A percentile compares a stretch with the other conserved stretches of the same genome.
These are phyloP conservation scores for Penicillium longicatenatum DNA, from an alignment of 495 filamentous ascomycete species.

Conservation along the genomic window DNA sequence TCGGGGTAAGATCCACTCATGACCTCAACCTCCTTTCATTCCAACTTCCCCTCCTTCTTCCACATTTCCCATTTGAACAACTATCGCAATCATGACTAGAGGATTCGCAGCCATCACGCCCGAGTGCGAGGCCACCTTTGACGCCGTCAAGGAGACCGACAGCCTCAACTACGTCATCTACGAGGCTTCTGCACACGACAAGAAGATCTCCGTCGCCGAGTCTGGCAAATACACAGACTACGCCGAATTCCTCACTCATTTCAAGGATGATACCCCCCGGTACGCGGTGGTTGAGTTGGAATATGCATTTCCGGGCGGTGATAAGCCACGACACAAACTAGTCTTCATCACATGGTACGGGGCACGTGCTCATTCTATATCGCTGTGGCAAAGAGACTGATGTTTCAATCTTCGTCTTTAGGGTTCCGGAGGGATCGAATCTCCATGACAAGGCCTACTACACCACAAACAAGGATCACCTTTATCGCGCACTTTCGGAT, in stretches of 20 bases:
- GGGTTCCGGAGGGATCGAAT: slow-evolving; percentile 24
- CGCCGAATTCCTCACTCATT: slow-evolving; percentile 17
- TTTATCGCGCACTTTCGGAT: slow-evolving; percentile 18
- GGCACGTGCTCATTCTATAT: neutral
- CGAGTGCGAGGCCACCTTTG: slow-evolving; percentile 23
- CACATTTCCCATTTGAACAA: neutral
- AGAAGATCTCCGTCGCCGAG: slow-evolving; percentile 24
- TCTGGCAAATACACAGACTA: slow-evolving; percentile 24
- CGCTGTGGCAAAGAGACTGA: neutral
- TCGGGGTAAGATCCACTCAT: slow-evolving; percentile 5
- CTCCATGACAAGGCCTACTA: slow-evolving; percentile 26
- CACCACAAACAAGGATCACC: slow-evolving; percentile 26
- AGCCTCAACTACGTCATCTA: slow-evolving; percentile 24
- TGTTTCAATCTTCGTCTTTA: slow-evolving; percentile 3
- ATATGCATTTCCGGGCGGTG: slow-evolving; percentile 20
- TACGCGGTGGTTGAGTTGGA: slow-evolving; percentile 23
- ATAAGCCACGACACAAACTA: slow-evolving; percentile 20
- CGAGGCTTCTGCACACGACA: slow-evolving; percentile 24
- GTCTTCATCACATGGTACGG: slow-evolving; percentile 29
- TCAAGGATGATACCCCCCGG: slow-evolving; percentile 20
- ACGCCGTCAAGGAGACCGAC: slow-evolving; percentile 24
- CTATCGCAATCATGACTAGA: slow-evolving; percentile 18
- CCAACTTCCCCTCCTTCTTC: neutral
- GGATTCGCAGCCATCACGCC: slow-evolving; percentile 26
- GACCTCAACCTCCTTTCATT: neutral